Base-by-base conservation (phyloP, 2,329 filamentous ascomycete species). In the Didymella lethalis region DNA sequence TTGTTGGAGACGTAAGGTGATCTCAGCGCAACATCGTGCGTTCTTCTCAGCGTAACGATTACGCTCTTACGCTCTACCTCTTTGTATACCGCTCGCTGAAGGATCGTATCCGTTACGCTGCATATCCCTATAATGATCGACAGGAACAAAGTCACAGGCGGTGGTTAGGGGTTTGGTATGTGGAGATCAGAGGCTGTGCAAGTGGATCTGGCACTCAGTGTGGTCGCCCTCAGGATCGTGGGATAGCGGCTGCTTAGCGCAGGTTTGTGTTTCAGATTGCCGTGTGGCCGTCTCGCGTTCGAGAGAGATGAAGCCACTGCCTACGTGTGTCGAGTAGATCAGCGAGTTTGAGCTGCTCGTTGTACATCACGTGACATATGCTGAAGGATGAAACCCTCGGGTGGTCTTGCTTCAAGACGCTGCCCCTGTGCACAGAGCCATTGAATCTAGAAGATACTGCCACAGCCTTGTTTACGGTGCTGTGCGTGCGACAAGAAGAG, bases 181-280 rank as follows among this genome's bases (percentile, higher is more conserved):
- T 59, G 56, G 56, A 49, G 56, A 54, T 46, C 31, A 26, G 50
- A 49, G 55, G 56, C 56, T 59, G 56, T 59, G 56, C 46, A 59
- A 54, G 49, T 54, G 56, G 56, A 59, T 28, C 56, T 50, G 38
- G 18, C 18, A 40, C 36, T 23, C 7, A 40, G 18, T 20, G 36
- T 40, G 31, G 38, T 52, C 20, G 7, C 18, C 16, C 23, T 49
- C 47, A 46, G 50, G 41, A 50, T 50, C 26, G 56, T 50, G 56
- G 50, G 46, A 59, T 26, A 23, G 36, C 56, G 56, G 56, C 46
- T 41, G 26, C 50, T 26, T 59, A 54, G 40, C 23, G 46, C 40
- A n/a, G 3, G 10, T 41, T 54, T 54, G 50, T 32, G 56, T 59
- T 54, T 54, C 56, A 54, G 50, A 54, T 50, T 49, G 50, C 50